Percentiles rank a stretch among this genome's conserved stretches.
Conservation (phyloP, 352 stramenopile genomes). For the Globisporangium takayamanum region DNA sequence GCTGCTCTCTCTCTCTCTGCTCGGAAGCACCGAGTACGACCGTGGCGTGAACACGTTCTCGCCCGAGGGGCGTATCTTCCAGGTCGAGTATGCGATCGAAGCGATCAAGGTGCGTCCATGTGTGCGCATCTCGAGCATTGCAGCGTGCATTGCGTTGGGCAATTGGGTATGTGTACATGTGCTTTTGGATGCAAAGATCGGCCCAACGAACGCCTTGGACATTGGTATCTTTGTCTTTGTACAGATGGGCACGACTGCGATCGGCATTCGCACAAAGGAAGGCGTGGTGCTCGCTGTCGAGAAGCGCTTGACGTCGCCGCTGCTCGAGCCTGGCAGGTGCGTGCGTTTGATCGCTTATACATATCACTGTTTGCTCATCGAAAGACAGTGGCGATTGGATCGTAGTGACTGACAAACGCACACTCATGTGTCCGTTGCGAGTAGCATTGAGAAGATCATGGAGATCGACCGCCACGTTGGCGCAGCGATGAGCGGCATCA, state of each 20-base stretch:
- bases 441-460: slow-evolving; percentile 99
- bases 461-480: slow-evolving; percentile 98
- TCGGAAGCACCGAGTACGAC: slow-evolving; percentile 96
- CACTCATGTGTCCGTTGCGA: slow-evolving; percentile 2
- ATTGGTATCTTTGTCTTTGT: slow-evolving; percentile 2
- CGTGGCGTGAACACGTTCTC: slow-evolving; percentile 99
- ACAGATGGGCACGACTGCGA: slow-evolving; percentile 96
- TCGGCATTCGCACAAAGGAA: slow-evolving; percentile 97
- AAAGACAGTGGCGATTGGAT: neutral
- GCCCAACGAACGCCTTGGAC: neutral
- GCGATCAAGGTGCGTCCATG: slow-evolving; percentile 88
- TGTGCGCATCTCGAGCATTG: neutral
- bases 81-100: slow-evolving; percentile 98
- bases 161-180: neutral
- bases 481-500: slow-evolving; percentile 97
- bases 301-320: slow-evolving; percentile 95
- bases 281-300: slow-evolving; percentile 98
- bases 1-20: neutral
- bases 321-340: slow-evolving; percentile 92
- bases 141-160: neutral
- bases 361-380: neutral
- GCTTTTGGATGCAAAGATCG: neutral
- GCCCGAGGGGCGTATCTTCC: slow-evolving; percentile 98
- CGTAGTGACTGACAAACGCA: neutral
- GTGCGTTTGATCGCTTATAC: neutral